Evolutionary conservation across 164 flowering plant genomes (phyloP), one percentile per base, ranked within the genome.

Genomic region (Macadamia tetraphylla): DNA sequence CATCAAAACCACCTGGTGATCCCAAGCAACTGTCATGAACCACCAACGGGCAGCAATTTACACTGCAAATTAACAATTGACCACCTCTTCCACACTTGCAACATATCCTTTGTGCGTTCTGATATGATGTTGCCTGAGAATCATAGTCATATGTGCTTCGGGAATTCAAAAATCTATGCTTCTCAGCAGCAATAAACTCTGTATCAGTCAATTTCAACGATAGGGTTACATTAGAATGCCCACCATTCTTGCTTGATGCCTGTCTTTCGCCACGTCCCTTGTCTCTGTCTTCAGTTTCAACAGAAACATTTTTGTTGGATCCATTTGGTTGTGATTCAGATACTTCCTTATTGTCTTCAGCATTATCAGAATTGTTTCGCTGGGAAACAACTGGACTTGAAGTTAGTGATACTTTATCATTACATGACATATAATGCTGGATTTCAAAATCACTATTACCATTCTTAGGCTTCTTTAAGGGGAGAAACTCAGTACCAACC

Each of bases 1-100:
- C 71, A 61, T 84, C 82, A 66, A 84, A 80, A 23, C 56, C 73
- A 29, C 72, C 70, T 8, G 81, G 59, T 67, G 78, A 81, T 59
- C 78, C 85, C 71, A 91, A 67, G 65, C 97, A 89, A 46, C 72
- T 74, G 70, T 83, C 80, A 70, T 91, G 97, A 76, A 85, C 78
- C 30, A 67, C 70, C 44, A 86, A 12, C 46, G 80, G 84, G 76
- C 93, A 91, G 67, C 62, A 49, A 59, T 30, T 65, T 9, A 69
- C 69, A 71, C 70, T 61, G 76, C 97, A 91, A 73, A 62, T 74
- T 71, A 91, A 73, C 60, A 88, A 48, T 58, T 81, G 73, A 12
- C 87, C 90, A 49, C 79, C 85, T 73, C 69, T 70, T 57, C 77
- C 79, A 74, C 95, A 89, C 82, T 83, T 88, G 58, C 79, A 58